These are phyloP conservation scores for Chaetomiaceae sp. DNA, from an alignment of 2,329 filamentous ascomycete species.

Conservation along the genomic window DNA sequence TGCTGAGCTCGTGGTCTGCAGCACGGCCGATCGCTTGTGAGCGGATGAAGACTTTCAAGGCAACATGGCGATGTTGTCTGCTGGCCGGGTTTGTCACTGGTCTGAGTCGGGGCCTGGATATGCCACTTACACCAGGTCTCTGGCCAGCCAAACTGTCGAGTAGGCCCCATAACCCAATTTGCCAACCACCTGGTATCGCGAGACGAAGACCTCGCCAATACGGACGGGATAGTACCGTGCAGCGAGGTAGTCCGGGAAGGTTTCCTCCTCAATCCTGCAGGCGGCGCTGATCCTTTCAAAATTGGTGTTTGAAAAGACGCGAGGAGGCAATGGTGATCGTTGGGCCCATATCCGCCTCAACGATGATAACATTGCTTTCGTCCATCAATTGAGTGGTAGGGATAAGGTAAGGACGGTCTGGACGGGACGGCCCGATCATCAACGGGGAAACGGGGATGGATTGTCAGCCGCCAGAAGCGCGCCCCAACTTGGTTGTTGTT, in stretches of 20 bases:
- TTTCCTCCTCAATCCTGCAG: constrained; percentile 25
- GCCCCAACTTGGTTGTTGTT: no score
- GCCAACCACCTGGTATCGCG: constrained; percentile 24
- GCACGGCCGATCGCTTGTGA: constrained; percentile 25
- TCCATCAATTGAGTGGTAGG: no score
- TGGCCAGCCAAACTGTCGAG: constrained; percentile 26
- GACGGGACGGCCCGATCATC: no score
- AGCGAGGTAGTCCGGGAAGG: constrained; percentile 18
- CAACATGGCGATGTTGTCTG: constrained; percentile 31
- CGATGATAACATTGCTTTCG: no score
- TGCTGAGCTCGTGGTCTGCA: constrained; percentile 36
- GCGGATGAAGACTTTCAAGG: constrained; percentile 33
- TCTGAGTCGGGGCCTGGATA: no score
- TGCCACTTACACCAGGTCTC: constrained; percentile 18
- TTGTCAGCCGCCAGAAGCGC: no score
- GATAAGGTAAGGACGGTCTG: no score
- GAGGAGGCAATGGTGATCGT: no score
- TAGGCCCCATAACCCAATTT: constrained; percentile 26
- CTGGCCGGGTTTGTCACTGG: no score
- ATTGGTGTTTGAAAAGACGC: constrained; percentile 7
- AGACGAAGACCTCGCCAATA: constrained; percentile 20
- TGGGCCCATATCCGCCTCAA: no score
- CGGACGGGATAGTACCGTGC: constrained; percentile 22
- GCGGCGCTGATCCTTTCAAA: background rate
- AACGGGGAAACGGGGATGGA: no score